Base-by-base conservation (phyloP, 2,329 filamentous ascomycete genomes). In the Stachybotrys chlorohalonatus region DNA sequence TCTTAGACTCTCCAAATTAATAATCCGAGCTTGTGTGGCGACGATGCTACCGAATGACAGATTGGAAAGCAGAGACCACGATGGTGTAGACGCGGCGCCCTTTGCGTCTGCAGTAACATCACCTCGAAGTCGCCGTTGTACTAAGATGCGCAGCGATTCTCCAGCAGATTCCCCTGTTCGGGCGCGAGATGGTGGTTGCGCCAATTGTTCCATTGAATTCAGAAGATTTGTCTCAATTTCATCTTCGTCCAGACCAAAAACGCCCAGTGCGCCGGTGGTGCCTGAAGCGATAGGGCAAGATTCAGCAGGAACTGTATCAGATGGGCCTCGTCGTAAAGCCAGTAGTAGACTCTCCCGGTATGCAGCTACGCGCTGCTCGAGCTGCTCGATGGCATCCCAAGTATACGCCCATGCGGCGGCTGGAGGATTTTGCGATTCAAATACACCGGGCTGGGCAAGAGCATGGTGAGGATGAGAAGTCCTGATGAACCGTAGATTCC, bases 21-120 rank as follows among this genome's bases (percentile, higher is more conserved):
- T 79, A 0, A 95, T 73, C 47, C 83, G 81, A 7, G 89, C 84
- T 69, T 97, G 93, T 0, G 84, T 81, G 8, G 80, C 74, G 15
- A 95, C 78, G 15, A 93, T 76, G 0, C 89, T 87, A 1, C 82
- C 83, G 61, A 96, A 87, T 0, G 90, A 95, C 11, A 95, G 74
- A 8, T 87, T 72, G 1, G 89, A 85, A 32, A 81, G 64, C 7
- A 86, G 67, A 1, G 82, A 84, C 74, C 73, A 85, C 67, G 77
- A 84, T 51, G 74, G 82, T 30, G 72, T 73, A 48, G 78, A 71
- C 11, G 71, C 66, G 31, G 63, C 60, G 0, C 52, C 53, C 13
- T 56, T 59, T 8, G 55, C 58, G n/a, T 55, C 54, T 52, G 62
- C 49, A 47, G 55, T 55, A 11, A 57, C 59, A 30, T 58, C 56